These are phyloP conservation scores for Gossypium lobatum DNA, from an alignment of 441 rosid genomes.

Conservation along the genomic window DNA sequence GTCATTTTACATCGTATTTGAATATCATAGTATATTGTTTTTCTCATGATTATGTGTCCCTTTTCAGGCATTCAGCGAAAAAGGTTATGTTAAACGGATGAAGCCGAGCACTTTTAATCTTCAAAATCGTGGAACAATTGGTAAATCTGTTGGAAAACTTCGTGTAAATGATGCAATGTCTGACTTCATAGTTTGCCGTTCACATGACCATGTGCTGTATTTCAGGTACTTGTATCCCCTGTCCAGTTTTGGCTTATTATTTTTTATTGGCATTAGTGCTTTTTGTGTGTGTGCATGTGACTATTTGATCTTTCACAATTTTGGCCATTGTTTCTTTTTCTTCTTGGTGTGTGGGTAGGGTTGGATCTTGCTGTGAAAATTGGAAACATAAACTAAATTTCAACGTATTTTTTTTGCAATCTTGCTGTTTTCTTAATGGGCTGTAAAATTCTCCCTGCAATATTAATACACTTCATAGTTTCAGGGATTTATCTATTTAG, in stretches of 20 bases:
- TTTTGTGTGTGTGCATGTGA: neutral
- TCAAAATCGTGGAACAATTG: slow-evolving; percentile 92
- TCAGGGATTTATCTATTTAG: neutral
- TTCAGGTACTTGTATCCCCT: slow-evolving; percentile 54
- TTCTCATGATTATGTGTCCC: slow-evolving; percentile 9
- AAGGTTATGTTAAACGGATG: slow-evolving; percentile 95
- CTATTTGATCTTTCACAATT: neutral
- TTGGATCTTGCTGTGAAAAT: neutral
- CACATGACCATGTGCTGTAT: slow-evolving; percentile 88
- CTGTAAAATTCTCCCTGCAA: neutral
- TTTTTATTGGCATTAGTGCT: neutral
- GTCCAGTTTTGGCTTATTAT: neutral
- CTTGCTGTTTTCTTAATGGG: neutral
- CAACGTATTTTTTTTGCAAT: neutral
- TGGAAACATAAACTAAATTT: neutral
- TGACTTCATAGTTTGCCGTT: slow-evolving; percentile 82
- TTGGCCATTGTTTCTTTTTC: neutral
- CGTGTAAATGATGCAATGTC: slow-evolving; percentile 89
- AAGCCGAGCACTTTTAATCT: slow-evolving; percentile 85
- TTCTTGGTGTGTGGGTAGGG: neutral
- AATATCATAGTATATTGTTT: neutral
- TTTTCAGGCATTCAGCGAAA: slow-evolving; percentile 88
- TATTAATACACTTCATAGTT: neutral
- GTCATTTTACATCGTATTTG: neutral
- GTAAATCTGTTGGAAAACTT: slow-evolving; percentile 94